These are phyloP conservation scores for Russula emetica DNA, from an alignment of 768 basidiomycete species.

Conservation along the genomic window DNA sequence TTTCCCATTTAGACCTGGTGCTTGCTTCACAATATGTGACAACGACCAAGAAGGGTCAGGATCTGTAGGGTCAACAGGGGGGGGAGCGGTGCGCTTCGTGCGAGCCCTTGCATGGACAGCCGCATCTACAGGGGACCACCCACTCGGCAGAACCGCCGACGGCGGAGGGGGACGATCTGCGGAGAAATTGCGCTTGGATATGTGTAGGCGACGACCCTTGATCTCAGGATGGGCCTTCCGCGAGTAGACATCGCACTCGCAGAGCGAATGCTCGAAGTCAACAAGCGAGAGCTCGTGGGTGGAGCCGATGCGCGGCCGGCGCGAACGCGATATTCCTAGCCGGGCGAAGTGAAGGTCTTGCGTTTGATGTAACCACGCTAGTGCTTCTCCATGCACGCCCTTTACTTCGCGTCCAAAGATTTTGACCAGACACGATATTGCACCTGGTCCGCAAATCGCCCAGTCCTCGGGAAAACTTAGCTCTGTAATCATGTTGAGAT, in stretches of 20 bases:
- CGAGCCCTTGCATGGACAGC: constrained; percentile 17
- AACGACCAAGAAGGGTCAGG: constrained; percentile 30
- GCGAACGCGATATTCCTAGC: constrained; percentile 38
- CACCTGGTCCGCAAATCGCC: constrained; percentile 64
- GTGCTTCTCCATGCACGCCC: constrained; percentile 51
- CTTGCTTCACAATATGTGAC: constrained; percentile 35
- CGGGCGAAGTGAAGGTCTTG: constrained; percentile 61
- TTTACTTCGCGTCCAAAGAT: constrained; percentile 50
- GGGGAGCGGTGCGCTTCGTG: constrained; percentile 20
- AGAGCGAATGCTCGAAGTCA: constrained; percentile 75
- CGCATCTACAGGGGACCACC: constrained; percentile 23
- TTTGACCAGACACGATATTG: constrained; percentile 59
- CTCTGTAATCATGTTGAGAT: constrained; percentile 37
- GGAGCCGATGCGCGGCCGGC: constrained; percentile 31
- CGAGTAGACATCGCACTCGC: constrained; percentile 76
- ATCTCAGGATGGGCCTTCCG: constrained; percentile 51
- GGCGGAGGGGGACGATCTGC: constrained; percentile 30
- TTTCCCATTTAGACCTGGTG: constrained; percentile 8
- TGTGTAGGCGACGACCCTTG: constrained; percentile 37
- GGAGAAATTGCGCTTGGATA: constrained; percentile 30
- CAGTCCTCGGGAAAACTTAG: constrained; percentile 63
- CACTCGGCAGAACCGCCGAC: constrained; percentile 31
- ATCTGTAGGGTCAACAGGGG: constrained; percentile 27
- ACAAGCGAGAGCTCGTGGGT: constrained; percentile 47
- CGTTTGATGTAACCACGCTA: constrained; percentile 57